Conservation (phyloP, 805 yeast species). For the Tetrapisispora phaffii region DNA sequence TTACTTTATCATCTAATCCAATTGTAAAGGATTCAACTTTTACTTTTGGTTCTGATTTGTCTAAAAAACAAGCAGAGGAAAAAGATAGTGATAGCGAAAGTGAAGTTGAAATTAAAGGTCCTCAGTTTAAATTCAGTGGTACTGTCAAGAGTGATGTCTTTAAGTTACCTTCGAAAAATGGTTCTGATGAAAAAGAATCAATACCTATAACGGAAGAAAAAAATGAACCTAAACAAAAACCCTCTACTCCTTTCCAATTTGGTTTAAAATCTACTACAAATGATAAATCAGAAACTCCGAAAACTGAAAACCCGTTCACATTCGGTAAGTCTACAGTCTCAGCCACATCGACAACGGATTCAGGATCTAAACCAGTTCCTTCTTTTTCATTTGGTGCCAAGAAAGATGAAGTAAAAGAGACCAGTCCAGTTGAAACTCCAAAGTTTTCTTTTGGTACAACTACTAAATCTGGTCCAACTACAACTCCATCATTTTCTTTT, state of each 20-base stretch:
- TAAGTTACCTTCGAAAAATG: conserved; percentile 18
- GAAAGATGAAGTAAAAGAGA: conserved; percentile 1
- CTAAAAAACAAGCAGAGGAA: conserved; percentile 14
- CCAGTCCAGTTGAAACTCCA: conserved; percentile 4
- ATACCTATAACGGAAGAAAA: background rate
- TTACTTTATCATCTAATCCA: conserved; percentile 40
- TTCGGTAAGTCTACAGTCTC: background rate
- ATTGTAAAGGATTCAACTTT: conserved; percentile 43
- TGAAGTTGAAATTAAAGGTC: conserved; percentile 31
- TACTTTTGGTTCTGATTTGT: conserved; percentile 28
- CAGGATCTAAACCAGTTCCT: conserved; percentile 7
- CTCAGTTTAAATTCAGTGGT: conserved; percentile 32
- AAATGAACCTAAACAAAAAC: background rate
- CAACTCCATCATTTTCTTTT: conserved; percentile 15
- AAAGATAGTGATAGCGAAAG: conserved; percentile 26
- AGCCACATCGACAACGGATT: background rate
- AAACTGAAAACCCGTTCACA: conserved; percentile 1
- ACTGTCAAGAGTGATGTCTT: conserved; percentile 30
- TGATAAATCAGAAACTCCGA: background rate
- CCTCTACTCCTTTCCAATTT: background rate
- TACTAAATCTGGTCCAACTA: background rate
- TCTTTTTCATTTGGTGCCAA: conserved; percentile 20
- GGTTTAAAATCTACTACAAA: background rate
- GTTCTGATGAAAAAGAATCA: conserved; percentile 4
- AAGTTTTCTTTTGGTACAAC: conserved; percentile 8